Conservation (phyloP, 2,329 filamentous ascomycete species). For the Beauveria bassiana region DNA sequence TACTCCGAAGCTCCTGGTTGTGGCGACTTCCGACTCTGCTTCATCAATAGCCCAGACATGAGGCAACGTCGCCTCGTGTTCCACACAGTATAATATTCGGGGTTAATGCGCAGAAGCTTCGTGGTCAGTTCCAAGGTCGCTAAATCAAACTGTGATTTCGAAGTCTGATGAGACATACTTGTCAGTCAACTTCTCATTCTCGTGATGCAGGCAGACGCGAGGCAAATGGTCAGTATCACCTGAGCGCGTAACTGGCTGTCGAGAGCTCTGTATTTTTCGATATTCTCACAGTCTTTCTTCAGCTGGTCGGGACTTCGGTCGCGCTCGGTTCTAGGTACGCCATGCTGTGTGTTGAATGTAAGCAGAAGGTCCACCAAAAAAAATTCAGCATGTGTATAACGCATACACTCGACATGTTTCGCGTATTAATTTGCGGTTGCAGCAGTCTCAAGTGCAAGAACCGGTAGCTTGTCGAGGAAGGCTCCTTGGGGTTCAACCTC, state of each 20-base stretch:
- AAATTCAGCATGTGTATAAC: neutral
- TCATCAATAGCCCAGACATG: constrained; percentile 51
- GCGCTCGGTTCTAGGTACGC: constrained; percentile 62
- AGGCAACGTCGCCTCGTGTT: constrained; percentile 73
- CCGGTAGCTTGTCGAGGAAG: neutral
- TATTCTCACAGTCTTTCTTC: constrained; percentile 65
- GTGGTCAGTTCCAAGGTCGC: constrained; percentile 61
- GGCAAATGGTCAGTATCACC: constrained; percentile 31
- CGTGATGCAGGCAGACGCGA: neutral
- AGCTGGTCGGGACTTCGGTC: constrained; percentile 60
- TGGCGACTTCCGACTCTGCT: constrained; percentile 41
- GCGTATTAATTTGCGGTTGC: neutral
- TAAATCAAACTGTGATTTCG: constrained; percentile 38
- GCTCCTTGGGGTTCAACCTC: neutral
- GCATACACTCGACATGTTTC: constrained; percentile 8
- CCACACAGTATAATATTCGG: constrained; percentile 88
- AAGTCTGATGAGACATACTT: constrained; percentile 21
- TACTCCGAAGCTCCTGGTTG: constrained; percentile 47
- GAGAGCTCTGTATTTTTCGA: constrained; percentile 65
- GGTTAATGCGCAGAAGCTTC: constrained; percentile 68
- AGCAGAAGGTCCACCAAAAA: neutral
- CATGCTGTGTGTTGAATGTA: constrained; percentile 55
- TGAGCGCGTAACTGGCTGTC: constrained; percentile 60
- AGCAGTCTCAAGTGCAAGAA: neutral
- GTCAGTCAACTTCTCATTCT: neutral